Conservation (phyloP, 2,329 filamentous ascomycete species). For the Pseudocercospora pini-densiflorae region DNA sequence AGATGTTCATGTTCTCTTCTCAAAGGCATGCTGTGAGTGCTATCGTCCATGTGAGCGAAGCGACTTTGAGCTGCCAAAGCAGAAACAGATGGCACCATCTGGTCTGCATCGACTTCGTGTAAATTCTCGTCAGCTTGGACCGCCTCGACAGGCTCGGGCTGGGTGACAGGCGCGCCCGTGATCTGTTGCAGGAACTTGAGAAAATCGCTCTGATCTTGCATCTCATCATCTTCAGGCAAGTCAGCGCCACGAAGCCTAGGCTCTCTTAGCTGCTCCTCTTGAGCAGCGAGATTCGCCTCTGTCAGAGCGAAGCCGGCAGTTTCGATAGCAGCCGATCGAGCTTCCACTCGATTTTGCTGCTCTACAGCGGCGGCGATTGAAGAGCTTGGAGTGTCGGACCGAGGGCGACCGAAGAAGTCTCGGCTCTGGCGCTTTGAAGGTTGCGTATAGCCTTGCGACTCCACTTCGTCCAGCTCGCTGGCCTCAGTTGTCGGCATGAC, state of each 20-base stretch:
- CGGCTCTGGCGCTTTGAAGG: not conserved
- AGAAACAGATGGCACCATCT: not conserved
- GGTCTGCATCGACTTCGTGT: not conserved
- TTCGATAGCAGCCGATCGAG: constrained; percentile 6
- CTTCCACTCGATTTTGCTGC: constrained; percentile 4
- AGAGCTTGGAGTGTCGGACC: constrained; percentile 2
- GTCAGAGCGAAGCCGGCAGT: constrained; percentile 31
- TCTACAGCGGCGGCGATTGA: constrained; percentile 4
- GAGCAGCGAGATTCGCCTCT: constrained; percentile 39
- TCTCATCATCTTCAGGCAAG: constrained; percentile 37
- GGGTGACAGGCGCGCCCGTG: constrained; percentile 5
- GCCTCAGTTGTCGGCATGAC: constrained; percentile 9
- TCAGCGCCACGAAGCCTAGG: constrained; percentile 34
- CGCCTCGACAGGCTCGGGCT: constrained; percentile 20
- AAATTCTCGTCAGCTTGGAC: constrained; percentile 2
- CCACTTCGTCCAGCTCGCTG: not conserved
- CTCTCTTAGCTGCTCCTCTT: constrained; percentile 34
- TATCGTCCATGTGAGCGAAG: not conserved
- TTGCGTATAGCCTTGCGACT: not conserved
- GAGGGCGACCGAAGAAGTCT: constrained; percentile 4
- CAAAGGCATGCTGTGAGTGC: not conserved
- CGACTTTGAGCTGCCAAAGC: not conserved
- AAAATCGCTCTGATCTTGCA: constrained; percentile 35
- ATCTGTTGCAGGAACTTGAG: constrained; percentile 31
- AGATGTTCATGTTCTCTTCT: not conserved